phyloP scores from a whole-genome alignment of 169 alveolate species.

The Plasmodium berghei region DNA sequence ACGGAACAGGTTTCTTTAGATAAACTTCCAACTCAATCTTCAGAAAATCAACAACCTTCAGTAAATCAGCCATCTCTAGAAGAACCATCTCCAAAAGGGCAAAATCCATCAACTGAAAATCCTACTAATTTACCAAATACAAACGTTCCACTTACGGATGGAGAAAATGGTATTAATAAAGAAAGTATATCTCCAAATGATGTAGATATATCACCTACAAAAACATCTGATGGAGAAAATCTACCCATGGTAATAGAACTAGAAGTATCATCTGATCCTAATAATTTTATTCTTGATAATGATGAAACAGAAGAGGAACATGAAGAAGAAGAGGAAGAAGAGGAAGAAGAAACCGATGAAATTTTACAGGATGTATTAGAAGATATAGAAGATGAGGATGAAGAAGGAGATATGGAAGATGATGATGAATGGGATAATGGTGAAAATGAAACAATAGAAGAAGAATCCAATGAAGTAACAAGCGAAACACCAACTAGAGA shows the following conservation, averaged over 20 bases:
- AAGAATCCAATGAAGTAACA: neutral
- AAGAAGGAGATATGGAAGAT: neutral
- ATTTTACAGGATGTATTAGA: neutral
- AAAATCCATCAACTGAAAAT: neutral
- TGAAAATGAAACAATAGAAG: neutral
- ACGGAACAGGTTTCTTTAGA: neutral
- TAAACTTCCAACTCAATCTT: too few relatives aligned
- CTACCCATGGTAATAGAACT: neutral
- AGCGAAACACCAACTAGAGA: neutral
- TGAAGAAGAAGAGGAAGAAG: slow-evolving; percentile 1
- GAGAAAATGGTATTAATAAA: neutral
- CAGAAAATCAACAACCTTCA: neutral
- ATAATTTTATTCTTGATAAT: neutral
- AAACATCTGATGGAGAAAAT: neutral
- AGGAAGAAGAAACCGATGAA: neutral
- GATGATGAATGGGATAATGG: neutral
- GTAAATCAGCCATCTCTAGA: neutral
- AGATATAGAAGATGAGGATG: neutral
- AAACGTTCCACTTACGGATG: neutral
- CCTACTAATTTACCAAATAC: neutral
- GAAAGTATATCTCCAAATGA: neutral
- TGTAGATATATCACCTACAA: neutral
- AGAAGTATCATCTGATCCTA: neutral
- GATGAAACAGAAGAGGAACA: neutral
- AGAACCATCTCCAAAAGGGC: neutral